Conservation (phyloP, 495 filamentous ascomycete genomes). For the Lichenothelia convexa region DNA sequence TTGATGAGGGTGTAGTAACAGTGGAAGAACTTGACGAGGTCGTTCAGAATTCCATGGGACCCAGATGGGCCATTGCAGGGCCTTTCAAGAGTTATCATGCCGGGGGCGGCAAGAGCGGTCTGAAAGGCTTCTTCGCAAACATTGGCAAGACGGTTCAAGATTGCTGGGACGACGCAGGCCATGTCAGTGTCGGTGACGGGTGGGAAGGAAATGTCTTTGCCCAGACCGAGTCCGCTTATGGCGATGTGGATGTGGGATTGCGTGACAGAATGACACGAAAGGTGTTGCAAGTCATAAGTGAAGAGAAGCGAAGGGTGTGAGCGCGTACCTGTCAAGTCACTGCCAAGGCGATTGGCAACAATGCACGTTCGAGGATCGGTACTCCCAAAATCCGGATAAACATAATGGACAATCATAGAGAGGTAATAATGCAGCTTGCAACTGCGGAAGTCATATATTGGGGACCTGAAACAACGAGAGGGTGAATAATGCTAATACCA, state of each 20-base stretch:
- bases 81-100: conserved; percentile 44
- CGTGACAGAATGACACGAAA: conserved; percentile 15
- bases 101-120: conserved; percentile 35
- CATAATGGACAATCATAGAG: no score
- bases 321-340: no score
- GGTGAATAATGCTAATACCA: no score
- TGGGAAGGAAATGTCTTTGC: conserved; percentile 19
- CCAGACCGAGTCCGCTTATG: conserved; percentile 16
- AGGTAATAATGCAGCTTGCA: no score
- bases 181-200: conserved; percentile 22
- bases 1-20: conserved; percentile 12
- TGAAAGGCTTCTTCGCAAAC: conserved; percentile 37
- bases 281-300: conserved; percentile 14
- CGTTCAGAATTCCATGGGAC: conserved; percentile 32
- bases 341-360: no score
- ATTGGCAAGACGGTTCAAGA: conserved; percentile 35
- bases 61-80: conserved; percentile 37
- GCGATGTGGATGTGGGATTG: conserved; percentile 14
- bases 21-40: conserved; percentile 21
- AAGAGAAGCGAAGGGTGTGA: conserved; percentile 2
- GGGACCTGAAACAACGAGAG: no score
- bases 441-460: no score
- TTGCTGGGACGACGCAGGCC: conserved; percentile 33
- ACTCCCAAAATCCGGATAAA: no score
- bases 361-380: no score